Evolutionary conservation across 352 stramenopile genomes (phyloP).

Genomic region (Phytophthora hybrid): DNA sequence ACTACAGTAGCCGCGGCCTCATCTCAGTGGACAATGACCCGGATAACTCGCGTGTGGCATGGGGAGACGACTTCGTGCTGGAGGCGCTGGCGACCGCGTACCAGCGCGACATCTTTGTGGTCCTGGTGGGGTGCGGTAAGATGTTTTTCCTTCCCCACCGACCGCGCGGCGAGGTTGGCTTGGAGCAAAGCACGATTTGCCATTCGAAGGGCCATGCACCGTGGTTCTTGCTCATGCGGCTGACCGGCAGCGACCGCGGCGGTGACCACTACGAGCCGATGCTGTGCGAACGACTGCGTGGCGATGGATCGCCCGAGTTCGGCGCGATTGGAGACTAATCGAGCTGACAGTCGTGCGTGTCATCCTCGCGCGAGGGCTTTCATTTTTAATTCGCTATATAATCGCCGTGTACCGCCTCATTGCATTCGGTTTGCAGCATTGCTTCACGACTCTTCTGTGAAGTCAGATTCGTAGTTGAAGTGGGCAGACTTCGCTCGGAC

Average conservation of each 20-base stretch:
- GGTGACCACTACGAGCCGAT: constrained; percentile 92
- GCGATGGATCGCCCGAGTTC: constrained; percentile 86
- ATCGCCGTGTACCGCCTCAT: constrained; percentile 12
- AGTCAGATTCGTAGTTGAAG: no score
- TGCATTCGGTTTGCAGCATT: neutral
- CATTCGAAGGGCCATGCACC: constrained; percentile 83
- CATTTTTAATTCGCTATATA: constrained; percentile 44
- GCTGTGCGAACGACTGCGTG: constrained; percentile 83
- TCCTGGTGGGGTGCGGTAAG: constrained; percentile 87
- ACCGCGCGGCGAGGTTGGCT: constrained; percentile 52
- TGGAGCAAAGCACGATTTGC: constrained; percentile 55
- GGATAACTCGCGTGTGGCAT: constrained; percentile 82
- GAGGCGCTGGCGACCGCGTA: constrained; percentile 88
- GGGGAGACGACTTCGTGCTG: constrained; percentile 88
- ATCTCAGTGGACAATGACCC: constrained; percentile 87
- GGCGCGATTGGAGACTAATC: constrained; percentile 81
- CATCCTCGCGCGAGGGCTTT: constrained; percentile 13
- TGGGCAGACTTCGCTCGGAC: neutral
- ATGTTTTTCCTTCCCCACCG: constrained; percentile 91
- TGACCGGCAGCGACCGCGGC: constrained; percentile 84
- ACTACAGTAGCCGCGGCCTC: constrained; percentile 80
- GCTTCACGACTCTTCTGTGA: neutral
- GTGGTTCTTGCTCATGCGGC: constrained; percentile 90
- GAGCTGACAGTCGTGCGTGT: constrained; percentile 9
- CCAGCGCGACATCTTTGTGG: constrained; percentile 90